These are phyloP conservation scores for Choiromyces venosus DNA, from an alignment of 495 filamentous ascomycete species.

Conservation along the genomic window DNA sequence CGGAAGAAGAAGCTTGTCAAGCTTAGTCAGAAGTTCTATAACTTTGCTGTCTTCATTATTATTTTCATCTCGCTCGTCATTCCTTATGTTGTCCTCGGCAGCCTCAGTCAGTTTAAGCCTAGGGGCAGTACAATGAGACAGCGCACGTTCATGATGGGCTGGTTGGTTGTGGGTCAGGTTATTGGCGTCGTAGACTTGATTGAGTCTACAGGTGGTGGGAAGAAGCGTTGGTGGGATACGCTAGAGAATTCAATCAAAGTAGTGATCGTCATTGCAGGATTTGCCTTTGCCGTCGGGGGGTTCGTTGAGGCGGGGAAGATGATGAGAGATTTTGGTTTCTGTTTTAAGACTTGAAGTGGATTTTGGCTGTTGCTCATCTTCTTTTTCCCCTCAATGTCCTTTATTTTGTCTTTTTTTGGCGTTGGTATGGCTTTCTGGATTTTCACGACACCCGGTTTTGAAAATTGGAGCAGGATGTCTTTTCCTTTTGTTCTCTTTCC, in stretches of 20 bases:
- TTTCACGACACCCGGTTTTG: conserved; percentile 1
- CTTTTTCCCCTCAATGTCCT: neutral
- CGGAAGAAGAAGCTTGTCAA: conserved; percentile 22
- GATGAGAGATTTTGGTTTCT: conserved; percentile 40
- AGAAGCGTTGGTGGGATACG: conserved; percentile 27
- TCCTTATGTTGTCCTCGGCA: conserved; percentile 43
- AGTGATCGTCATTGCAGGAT: conserved; percentile 19
- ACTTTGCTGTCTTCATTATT: conserved; percentile 29
- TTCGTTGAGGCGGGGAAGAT: conserved; percentile 37
- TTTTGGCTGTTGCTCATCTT: neutral
- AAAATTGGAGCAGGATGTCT: neutral
- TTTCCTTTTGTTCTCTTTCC: conserved; percentile 9
- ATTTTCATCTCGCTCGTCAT: conserved; percentile 28
- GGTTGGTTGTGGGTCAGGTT: conserved; percentile 41
- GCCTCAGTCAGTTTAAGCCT: conserved; percentile 37
- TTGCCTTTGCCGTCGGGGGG: conserved; percentile 35
- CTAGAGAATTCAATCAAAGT: conserved; percentile 20
- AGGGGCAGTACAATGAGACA: conserved; percentile 40
- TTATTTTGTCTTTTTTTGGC: conserved; percentile 6
- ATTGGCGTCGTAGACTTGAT: conserved; percentile 36
- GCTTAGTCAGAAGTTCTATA: conserved; percentile 23
- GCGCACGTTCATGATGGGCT: conserved; percentile 45
- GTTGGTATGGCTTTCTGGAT: conserved; percentile 3
- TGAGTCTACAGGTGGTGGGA: conserved; percentile 29
- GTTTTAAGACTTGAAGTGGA: conserved; percentile 18